Evolutionary conservation across 2,329 filamentous ascomycete species (phyloP), one percentile per base, ranked within the genome.

Genomic region (Aspergillus sp.): DNA sequence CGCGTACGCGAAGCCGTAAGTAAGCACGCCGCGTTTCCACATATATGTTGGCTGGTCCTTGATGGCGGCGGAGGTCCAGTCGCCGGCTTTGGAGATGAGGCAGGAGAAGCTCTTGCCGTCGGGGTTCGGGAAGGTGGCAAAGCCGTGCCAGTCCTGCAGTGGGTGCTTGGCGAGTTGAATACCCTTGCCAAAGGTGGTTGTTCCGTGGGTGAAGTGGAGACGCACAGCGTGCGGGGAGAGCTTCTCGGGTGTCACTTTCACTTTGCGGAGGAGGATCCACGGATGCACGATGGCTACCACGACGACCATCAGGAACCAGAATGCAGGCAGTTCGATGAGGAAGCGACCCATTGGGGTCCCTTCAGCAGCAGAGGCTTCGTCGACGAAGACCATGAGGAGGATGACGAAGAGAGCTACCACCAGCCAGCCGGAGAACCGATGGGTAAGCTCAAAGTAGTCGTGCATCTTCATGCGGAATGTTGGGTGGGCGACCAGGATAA

Each of bases 381-480:
- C 76, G n/a, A 82, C 77, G 38, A 85, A 77, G 9, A 91, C 76
- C 47, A 91, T 71, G 8, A 84, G 82, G 62, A 90, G 84, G 0
- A 78, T 82, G 84, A 90, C 90, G 71, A 93, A 88, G 34, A 92
- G 76, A 1, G 77, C 80, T 6, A 92, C 79, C 9, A 86, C 81
- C 11, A 83, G 80, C 90, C 90, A 93, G n/a, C 89, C 90, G 5
- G 84, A 84, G 73, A 90, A 92, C 52, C 90, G 88, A 76, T 93
- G 91, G 51, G 84, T 84, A 52, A 85, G 77, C 77, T 93, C 91
- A 71, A 92, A 93, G 60, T 83, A 75, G 75, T 93, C 85, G 78
- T 93, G 90, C 64, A 83, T 81, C 51, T 80, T 83, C 66, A 82
- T 80, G 23, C 91, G 86, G 66, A 92, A 81, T 9, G 75, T 72